phyloP scores from a whole-genome alignment of 2,329 filamentous ascomycete species.

The Fusarium oligoseptatum region DNA sequence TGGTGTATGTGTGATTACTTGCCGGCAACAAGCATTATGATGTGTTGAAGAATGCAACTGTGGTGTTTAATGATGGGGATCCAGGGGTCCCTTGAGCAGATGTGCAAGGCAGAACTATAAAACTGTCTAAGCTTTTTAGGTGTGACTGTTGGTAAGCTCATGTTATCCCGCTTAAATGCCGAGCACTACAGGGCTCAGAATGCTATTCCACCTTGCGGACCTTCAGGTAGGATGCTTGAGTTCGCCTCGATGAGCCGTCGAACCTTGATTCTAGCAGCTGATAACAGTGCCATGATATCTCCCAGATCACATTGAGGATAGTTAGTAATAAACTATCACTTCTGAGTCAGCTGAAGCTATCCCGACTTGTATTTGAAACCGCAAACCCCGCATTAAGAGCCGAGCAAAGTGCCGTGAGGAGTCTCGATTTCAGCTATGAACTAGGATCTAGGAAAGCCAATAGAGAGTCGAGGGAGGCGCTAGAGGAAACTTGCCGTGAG shows the following conservation, averaged over 20 bases:
- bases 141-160: background rate
- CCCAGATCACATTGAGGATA: background rate
- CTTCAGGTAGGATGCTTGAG: background rate
- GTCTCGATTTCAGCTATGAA: background rate
- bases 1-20: background rate
- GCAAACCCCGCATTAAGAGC: background rate
- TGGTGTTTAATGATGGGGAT: background rate
- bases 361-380: background rate
- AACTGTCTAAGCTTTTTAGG: background rate
- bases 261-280: background rate
- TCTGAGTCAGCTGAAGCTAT: background rate
- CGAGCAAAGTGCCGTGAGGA: background rate
- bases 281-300: background rate
- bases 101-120: background rate
- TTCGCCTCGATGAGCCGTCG: background rate
- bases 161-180: background rate
- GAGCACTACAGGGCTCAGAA: background rate
- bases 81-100: background rate
- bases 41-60: background rate
- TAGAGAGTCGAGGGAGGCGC: background rate
- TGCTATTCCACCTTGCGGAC: background rate
- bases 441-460: background rate
- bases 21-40: background rate
- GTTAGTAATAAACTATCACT: background rate
- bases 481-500: background rate